phyloP scores from a whole-genome alignment of 2,329 filamentous ascomycete species.

The Xylaria hypoxylon region DNA sequence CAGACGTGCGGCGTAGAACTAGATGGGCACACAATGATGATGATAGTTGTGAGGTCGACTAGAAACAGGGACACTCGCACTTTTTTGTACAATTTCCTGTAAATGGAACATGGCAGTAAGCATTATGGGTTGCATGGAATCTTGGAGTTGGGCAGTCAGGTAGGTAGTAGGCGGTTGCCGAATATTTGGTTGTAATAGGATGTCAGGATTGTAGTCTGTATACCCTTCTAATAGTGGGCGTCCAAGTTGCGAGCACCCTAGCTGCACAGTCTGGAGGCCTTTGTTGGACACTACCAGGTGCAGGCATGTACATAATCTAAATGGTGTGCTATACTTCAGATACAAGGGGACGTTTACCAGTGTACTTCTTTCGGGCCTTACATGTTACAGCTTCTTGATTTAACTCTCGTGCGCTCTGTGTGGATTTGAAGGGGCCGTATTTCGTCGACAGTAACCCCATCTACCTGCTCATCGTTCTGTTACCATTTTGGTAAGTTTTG shows the following conservation, averaged over 20 bases:
- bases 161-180: not conserved
- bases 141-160: slow-evolving; percentile 27
- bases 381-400: not conserved
- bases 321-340: not conserved
- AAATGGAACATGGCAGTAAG: slow-evolving; percentile 17
- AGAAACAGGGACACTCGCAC: slow-evolving; percentile 17
- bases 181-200: slow-evolving; percentile 18
- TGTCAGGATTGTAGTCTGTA: slow-evolving; percentile 29
- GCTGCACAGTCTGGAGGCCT: slow-evolving; percentile 5
- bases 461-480: no score
- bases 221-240: slow-evolving; percentile 17
- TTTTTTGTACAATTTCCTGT: slow-evolving; percentile 25
- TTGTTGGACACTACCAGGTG: not conserved
- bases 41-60: slow-evolving; percentile 53
- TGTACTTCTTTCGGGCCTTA: not conserved
- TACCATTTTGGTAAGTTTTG: no score
- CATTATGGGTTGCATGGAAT: slow-evolving; percentile 22
- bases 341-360: not conserved
- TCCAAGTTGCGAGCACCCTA: not conserved
- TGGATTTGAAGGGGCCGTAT: not conserved
- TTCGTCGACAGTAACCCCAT: not conserved
- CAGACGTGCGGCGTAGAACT: slow-evolving; percentile 19
- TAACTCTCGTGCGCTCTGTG: not conserved
- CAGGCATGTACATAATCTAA: slow-evolving; percentile 11
- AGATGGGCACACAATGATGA: slow-evolving; percentile 39